Conservation (phyloP, 371 early-diverging fungal species). For the Mucor piriformis region DNA sequence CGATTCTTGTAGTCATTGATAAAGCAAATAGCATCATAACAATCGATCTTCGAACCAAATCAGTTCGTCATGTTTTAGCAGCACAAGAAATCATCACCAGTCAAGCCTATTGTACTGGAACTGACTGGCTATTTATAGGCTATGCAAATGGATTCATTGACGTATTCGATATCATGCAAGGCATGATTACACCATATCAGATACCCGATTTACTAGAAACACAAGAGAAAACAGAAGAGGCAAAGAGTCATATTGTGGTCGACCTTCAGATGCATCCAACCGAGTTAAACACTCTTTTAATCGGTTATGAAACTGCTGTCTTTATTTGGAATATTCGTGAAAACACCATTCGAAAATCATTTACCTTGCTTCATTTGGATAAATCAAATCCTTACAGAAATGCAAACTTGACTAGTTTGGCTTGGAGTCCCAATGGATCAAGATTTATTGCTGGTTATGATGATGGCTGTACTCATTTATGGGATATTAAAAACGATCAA, state of each 20-base stretch:
- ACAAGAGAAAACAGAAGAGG: not conserved
- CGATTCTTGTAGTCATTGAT: constrained; percentile 53
- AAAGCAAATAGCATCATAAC: constrained; percentile 52
- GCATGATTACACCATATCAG: constrained; percentile 45
- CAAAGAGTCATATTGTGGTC: constrained; percentile 35
- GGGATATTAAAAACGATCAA: constrained; percentile 48
- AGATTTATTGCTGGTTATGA: constrained; percentile 60
- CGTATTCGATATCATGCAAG: constrained; percentile 56
- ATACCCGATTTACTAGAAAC: constrained; percentile 47
- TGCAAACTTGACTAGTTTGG: constrained; percentile 41
- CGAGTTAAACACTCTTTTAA: constrained; percentile 52
- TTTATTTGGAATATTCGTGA: constrained; percentile 58
- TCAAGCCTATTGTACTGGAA: constrained; percentile 50
- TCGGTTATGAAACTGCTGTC: constrained; percentile 53
- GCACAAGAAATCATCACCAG: constrained; percentile 57
- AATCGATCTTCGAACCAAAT: constrained; percentile 53
- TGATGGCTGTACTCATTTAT: constrained; percentile 56
- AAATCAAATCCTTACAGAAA: constrained; percentile 26
- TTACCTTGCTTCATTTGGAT: constrained; percentile 21
- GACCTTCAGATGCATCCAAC: constrained; percentile 58
- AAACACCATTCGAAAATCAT: constrained; percentile 37
- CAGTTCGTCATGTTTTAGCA: constrained; percentile 36
- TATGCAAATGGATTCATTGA: constrained; percentile 58
- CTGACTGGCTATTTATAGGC: constrained; percentile 64
- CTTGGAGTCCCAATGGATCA: constrained; percentile 58